Base-by-base conservation (phyloP, 345 rosid genomes). In the Microcos paniculata region DNA sequence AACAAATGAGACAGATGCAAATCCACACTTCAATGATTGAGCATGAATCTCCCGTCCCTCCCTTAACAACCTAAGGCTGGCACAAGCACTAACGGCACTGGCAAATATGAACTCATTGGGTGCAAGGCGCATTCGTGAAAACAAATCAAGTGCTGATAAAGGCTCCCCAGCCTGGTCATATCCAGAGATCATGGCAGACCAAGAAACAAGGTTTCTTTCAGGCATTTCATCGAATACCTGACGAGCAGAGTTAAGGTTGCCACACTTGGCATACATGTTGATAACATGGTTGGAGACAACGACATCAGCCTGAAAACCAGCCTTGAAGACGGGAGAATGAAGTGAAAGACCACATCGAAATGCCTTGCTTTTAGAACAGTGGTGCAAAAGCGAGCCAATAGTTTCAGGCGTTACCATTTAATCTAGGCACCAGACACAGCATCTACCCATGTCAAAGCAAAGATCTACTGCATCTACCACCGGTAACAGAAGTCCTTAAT, bases 101-200 rank as follows among this genome's bases (percentile, higher is more conserved):
- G 87, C 78, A 51, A 81, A 85, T 24, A 90, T 38, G 38, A 80
- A 81, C 72, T 89, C 93, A 69, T 90, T 90, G 61, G 95, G 88
- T 61, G 73, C 77, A 64, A 79, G 31, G 3, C 51, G 77, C 80
- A 86, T 62, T 42, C 40, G 74, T 15, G 87, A 77, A 73, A 86
- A 87, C 24, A 87, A 73, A 10, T 75, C 74, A 28, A 86, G 78
- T 8, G 91, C 90, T 59, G 80, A 55, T 6, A 67, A 4, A 65
- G 81, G 80, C 30, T 81, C 52, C 28, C 86, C 87, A 45, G 56
- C 65, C 67, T 87, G 92, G 59, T 71, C 84, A 81, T 87, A 87
- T 21, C 88, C 92, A 8, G 92, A 86, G 56, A 90, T 82, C 83
- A 90, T 82, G 59, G 92, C 89, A 6, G 95, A 86, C 92, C 91